Evolutionary conservation across 441 rosid species (phyloP), one percentile per base, ranked within the genome.

Genomic region (Populus trichocarpa): DNA sequence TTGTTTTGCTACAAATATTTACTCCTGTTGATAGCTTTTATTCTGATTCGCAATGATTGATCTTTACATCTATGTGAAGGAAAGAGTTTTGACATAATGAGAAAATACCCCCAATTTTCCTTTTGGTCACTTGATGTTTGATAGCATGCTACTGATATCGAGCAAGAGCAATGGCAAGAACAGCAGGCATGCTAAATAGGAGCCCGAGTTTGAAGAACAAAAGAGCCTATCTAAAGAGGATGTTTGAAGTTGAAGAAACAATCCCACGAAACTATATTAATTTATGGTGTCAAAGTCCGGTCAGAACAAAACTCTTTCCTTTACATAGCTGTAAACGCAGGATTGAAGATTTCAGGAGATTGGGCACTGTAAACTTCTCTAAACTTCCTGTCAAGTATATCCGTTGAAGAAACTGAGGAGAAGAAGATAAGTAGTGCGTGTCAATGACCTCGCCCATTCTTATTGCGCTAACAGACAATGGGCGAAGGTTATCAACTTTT

Each of bases 331-430:
- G 46, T 38, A 2, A 38, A 38, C 46, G 5, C 13, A 10, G 46
- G 46, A 38, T 38, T 38, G 46, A 38, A 38, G 46, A 38, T 38
- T 6, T 38, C 46, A 38, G 13, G 46, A 38, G 46, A 38, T 38
- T 10, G 46, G 46, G 46, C 46, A 38, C 8, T 22, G 88, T 83
- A 26, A 85, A 3, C 36, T 70, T 77, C 28, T 83, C 72, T 22
- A 85, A 22, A 9, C 83, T 14, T 30, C 82, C 83, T 18, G 71
- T n/a, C 35, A 85, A 18, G 78, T 81, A 77, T n/a, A 85, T 64
- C 64, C 84, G 70, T 33, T 81, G 78, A 13, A 85, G 82, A 28
- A 78, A 67, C 8, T 25, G 73, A 73, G 85, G 85, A 30, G 84
- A 82, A n/a, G 72, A 67, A 36, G 71, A 40, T 40, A 80, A 40